phyloP scores from a whole-genome alignment of 2,329 filamentous ascomycete genomes.

The Diplodia intermedia region DNA sequence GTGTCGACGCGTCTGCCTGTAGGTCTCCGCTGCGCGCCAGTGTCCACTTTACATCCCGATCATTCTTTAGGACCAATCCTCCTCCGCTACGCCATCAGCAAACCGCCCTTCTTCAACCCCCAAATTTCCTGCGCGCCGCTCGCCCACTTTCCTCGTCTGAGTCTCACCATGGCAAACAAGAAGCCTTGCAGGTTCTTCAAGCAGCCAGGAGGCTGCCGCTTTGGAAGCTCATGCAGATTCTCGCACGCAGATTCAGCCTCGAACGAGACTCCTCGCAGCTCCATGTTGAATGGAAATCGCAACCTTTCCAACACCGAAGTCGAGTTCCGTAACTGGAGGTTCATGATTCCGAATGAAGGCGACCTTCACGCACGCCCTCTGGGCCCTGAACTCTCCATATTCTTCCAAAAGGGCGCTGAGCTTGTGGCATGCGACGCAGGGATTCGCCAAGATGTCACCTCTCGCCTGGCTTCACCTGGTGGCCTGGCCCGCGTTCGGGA shows the following conservation, averaged over 20 bases:
- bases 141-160: not conserved
- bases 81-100: too few species aligned
- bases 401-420: constrained; percentile 18
- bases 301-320: constrained; percentile 2
- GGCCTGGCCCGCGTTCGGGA: constrained; percentile 36
- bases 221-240: constrained; percentile 10
- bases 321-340: constrained; percentile 21
- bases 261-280: not conserved
- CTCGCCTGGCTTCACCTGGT: constrained; percentile 35
- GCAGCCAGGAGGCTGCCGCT: constrained; percentile 2
- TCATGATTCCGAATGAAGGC: constrained; percentile 2
- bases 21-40: not conserved
- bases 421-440: constrained; percentile 13
- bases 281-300: not conserved
- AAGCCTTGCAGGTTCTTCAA: constrained; percentile 9
- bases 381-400: not conserved
- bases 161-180: not conserved
- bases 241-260: not conserved
- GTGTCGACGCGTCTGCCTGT: not conserved
- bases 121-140: too few species aligned
- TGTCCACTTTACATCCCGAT: not conserved
- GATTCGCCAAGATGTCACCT: constrained; percentile 36
- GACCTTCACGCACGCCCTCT: too few species aligned
- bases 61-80: not conserved
- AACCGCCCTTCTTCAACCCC: too few species aligned